phyloP scores from a whole-genome alignment of 345 rosid species.

The Rhodamnia argentea region DNA sequence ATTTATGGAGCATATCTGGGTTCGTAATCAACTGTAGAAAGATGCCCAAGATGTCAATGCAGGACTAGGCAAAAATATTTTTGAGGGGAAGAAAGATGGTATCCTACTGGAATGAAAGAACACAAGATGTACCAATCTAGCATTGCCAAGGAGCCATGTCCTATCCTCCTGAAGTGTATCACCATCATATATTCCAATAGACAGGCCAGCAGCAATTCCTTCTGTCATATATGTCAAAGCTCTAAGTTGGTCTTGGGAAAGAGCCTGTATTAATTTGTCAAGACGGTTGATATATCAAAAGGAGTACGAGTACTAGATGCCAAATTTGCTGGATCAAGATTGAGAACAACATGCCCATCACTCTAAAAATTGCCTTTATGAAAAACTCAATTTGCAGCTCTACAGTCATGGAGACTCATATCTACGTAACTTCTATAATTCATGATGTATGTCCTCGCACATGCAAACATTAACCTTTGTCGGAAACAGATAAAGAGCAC shows the following conservation, averaged over 20 bases:
- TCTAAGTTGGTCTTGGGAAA: constrained; percentile 94
- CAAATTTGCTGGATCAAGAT: background rate
- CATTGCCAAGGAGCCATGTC: constrained; percentile 50
- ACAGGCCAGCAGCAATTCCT: constrained; percentile 35
- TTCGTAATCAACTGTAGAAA: constrained; percentile 79
- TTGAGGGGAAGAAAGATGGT: background rate
- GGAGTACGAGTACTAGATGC: background rate
- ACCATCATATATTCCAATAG: constrained; percentile 85
- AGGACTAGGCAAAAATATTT: background rate
- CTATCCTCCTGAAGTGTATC: constrained; percentile 70
- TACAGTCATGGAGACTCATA: background rate
- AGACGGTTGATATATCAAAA: background rate
- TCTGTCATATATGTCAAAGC: constrained; percentile 42
- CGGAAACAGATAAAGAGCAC: constrained; percentile 91
- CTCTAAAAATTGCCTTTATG: background rate
- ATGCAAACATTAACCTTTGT: constrained; percentile 46
- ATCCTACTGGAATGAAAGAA: constrained; percentile 1
- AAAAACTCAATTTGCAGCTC: background rate
- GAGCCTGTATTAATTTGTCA: constrained; percentile 48
- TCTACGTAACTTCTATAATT: background rate
- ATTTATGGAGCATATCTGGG: constrained; percentile 93
- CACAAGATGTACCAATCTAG: constrained; percentile 62
- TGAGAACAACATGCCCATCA: background rate
- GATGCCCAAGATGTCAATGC: constrained; percentile 8
- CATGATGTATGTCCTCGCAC: background rate